A percentile compares a stretch with the other conserved stretches of the same genome.
These are phyloP conservation scores for Aspergillus fijiensis DNA, from an alignment of 2,329 filamentous ascomycete genomes.

Conservation along the genomic window DNA sequence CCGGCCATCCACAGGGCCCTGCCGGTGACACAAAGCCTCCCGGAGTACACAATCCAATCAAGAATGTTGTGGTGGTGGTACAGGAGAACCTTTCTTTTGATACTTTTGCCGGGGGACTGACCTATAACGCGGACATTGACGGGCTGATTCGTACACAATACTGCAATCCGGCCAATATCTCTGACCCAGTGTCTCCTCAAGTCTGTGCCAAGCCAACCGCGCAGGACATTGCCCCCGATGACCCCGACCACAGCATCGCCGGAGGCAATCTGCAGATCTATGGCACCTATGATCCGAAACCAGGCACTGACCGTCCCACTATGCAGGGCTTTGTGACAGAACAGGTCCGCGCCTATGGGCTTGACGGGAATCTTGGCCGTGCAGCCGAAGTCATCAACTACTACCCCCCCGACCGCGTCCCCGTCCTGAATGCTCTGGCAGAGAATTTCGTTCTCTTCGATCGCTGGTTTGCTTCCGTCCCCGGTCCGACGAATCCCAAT, in stretches of 20 bases:
- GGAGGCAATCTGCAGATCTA: constrained; percentile 47
- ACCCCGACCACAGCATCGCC: constrained; percentile 46
- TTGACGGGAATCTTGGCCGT: constrained; percentile 34
- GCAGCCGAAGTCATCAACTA: constrained; percentile 48
- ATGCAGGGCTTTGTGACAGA: constrained; percentile 48
- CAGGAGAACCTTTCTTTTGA: constrained; percentile 46
- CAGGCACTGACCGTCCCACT: constrained; percentile 22
- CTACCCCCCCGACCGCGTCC: constrained; percentile 44
- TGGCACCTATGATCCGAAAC: constrained; percentile 38
- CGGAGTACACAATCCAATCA: constrained; percentile 37
- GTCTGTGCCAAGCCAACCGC: constrained; percentile 41
- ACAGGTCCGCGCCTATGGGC: constrained; percentile 39
- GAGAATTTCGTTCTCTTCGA: constrained; percentile 49
- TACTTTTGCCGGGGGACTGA: constrained; percentile 43
- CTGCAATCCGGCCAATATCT: constrained; percentile 43
- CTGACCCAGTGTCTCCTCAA: constrained; percentile 24
- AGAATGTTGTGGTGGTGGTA: constrained; percentile 51
- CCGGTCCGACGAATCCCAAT: constrained; percentile 43
- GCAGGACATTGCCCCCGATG: constrained; percentile 42
- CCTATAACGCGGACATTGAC: constrained; percentile 39
- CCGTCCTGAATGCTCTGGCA: constrained; percentile 42
- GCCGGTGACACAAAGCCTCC: background rate
- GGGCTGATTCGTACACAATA: constrained; percentile 31
- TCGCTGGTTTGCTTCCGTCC: constrained; percentile 44
- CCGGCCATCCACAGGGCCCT: constrained; percentile 8